Evolutionary conservation across 306 rosid genomes (phyloP).

Genomic region (Lathyrus tuberosus): DNA sequence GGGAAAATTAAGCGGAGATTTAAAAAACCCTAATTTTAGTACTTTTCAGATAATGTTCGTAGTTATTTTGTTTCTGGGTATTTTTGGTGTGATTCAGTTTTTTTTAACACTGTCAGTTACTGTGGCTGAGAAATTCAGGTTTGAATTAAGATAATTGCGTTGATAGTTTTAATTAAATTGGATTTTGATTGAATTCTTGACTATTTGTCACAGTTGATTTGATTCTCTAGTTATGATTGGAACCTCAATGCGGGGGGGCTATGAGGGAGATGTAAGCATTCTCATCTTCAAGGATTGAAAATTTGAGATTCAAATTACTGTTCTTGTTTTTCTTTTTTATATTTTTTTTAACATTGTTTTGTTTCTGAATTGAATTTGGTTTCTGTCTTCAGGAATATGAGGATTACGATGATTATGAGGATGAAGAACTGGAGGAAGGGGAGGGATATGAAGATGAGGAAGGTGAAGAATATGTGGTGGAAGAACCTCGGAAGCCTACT

Average conservation of each 20-base stretch:
- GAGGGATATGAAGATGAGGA: constrained; percentile 58
- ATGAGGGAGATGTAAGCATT: constrained; percentile 58
- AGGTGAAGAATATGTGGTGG: constrained; percentile 55
- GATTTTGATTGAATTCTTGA: constrained; percentile 16
- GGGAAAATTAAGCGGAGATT: background rate
- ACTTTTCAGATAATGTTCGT: background rate
- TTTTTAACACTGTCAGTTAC: constrained; percentile 39
- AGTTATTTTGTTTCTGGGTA: constrained; percentile 1
- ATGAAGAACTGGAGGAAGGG: constrained; percentile 51
- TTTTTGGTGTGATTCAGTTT: background rate
- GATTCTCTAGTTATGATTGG: constrained; percentile 24
- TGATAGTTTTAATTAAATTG: background rate
- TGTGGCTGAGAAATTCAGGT: constrained; percentile 10
- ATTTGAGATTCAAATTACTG: background rate
- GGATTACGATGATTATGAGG: constrained; percentile 64
- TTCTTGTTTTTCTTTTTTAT: background rate
- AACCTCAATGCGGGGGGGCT: constrained; percentile 66
- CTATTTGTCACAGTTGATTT: constrained; percentile 35
- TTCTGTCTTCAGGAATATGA: constrained; percentile 45
- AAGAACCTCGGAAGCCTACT: constrained; percentile 61
- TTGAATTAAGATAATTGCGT: constrained; percentile 28
- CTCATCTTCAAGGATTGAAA: constrained; percentile 12
- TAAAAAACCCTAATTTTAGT: constrained; percentile 18
- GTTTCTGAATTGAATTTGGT: constrained; percentile 1
- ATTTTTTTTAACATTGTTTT: background rate